A percentile compares a stretch with the other conserved stretches of the same genome.
Conservation (phyloP, 768 basidiomycete genomes). For the Lactarius hengduanensis region DNA sequence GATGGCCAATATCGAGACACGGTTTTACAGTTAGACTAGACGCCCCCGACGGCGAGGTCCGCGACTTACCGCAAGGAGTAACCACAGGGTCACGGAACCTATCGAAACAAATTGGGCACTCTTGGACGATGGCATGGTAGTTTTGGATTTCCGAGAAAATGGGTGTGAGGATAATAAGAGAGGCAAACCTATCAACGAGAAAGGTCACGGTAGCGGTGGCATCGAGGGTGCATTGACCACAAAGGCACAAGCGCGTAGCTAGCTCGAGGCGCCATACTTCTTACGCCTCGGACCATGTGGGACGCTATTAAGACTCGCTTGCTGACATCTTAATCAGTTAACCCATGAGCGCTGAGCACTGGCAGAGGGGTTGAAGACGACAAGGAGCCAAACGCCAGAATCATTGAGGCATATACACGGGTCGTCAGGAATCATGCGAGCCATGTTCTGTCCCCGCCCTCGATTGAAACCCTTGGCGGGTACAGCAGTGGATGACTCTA, state of each 20-base stretch:
- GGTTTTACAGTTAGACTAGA: not conserved
- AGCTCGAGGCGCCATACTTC: too few species aligned
- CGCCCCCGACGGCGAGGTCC: not conserved
- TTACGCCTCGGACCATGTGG: too few species aligned
- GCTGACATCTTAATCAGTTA: too few species aligned
- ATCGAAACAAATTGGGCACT: slow-evolving; percentile 26
- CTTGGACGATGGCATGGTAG: not conserved
- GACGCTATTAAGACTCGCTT: too few species aligned
- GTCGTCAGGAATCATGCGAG: too few species aligned
- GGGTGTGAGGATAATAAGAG: not conserved
- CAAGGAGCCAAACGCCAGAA: too few species aligned
- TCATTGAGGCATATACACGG: too few species aligned
- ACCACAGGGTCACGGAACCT: slow-evolving; percentile 11
- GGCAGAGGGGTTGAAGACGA: too few species aligned
- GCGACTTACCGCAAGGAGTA: slow-evolving; percentile 23
- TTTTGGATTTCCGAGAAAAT: not conserved
- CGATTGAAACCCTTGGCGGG: too few species aligned
- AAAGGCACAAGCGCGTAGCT: not conserved
- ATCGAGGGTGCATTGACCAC: slow-evolving; percentile 6
- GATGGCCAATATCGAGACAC: slow-evolving; percentile 14
- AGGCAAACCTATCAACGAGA: not conserved
- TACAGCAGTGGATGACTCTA: too few species aligned
- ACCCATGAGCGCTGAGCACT: too few species aligned
- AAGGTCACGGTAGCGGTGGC: not conserved
- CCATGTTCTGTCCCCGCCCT: too few species aligned